These are phyloP conservation scores for Globisporangium perplexum DNA, from an alignment of 352 stramenopile species.

Conservation along the genomic window DNA sequence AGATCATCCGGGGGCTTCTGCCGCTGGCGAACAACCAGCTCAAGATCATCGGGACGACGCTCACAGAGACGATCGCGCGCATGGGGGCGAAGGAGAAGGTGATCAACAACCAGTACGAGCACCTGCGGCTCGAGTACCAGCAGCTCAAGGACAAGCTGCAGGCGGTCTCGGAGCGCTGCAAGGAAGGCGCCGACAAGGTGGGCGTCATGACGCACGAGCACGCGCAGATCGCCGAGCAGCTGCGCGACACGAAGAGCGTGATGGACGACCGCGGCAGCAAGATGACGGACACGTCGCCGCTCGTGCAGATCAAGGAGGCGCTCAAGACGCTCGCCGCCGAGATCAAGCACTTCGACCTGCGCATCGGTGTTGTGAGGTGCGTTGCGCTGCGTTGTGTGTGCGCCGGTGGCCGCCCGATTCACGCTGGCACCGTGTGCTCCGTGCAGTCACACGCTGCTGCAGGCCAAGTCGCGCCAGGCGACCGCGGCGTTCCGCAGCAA, in stretches of 20 bases:
- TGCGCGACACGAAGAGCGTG: constrained; percentile 66
- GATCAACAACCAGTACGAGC: constrained; percentile 80
- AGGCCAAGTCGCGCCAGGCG: constrained; percentile 62
- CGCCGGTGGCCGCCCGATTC: too few relatives aligned
- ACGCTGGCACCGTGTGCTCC: too few relatives aligned
- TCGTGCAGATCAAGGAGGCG: constrained; percentile 81
- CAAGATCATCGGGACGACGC: constrained; percentile 46
- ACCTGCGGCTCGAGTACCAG: constrained; percentile 57
- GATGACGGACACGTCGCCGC: constrained; percentile 82
- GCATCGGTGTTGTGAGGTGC: constrained; percentile 69
- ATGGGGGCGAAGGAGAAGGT: constrained; percentile 73
- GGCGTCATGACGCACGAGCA: constrained; percentile 76
- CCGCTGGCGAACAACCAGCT: constrained; percentile 54
- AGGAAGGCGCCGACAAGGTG: constrained; percentile 59
- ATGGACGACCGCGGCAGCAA: constrained; percentile 81
- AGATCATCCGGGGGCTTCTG: constrained; percentile 52
- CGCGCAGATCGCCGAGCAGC: constrained; percentile 62
- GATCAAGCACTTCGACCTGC: constrained; percentile 81
- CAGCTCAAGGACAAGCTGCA: constrained; percentile 62
- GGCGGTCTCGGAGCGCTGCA: constrained; percentile 52
- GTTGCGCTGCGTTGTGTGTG: not conserved
- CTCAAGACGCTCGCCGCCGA: constrained; percentile 69
- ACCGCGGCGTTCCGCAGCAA: constrained; percentile 33
- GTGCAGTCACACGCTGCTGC: constrained; percentile 64
- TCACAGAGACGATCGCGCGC: constrained; percentile 50